Evolutionary conservation across 2,329 filamentous ascomycete genomes (phyloP).

Genomic region (Ophiostoma perfectum): DNA sequence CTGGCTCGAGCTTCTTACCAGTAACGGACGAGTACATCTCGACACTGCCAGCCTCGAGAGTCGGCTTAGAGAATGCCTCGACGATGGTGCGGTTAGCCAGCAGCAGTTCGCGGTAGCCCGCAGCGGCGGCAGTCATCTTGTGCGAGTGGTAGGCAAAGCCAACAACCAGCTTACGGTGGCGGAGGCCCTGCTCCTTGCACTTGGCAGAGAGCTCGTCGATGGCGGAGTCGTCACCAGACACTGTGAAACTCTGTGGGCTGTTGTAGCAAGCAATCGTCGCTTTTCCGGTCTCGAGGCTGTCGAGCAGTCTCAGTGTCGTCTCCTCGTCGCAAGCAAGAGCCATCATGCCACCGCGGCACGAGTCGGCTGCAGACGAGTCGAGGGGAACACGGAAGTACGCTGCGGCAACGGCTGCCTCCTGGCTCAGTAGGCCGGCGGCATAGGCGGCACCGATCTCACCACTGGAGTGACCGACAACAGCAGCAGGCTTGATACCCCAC

Average conservation of each 20-base stretch:
- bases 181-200: constrained; percentile 23
- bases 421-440: constrained; percentile 41
- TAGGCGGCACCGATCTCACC: constrained; percentile 49
- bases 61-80: constrained; percentile 8
- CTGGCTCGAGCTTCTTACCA: constrained; percentile 22
- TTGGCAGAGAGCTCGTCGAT: constrained; percentile 22
- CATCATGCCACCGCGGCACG: constrained; percentile 42
- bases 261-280: constrained; percentile 34
- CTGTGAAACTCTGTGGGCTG: constrained; percentile 35
- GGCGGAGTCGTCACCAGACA: constrained; percentile 31
- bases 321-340: constrained; percentile 38
- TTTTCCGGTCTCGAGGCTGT: constrained; percentile 28
- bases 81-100: constrained; percentile 23
- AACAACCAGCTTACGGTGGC: constrained; percentile 31
- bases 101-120: constrained; percentile 27
- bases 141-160: constrained; percentile 35
- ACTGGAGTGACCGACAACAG: constrained; percentile 45
- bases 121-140: constrained; percentile 29
- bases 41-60: constrained; percentile 5
- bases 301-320: constrained; percentile 33
- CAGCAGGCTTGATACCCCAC: constrained; percentile 34
- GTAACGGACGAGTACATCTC: constrained; percentile 30
- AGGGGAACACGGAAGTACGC: constrained; percentile 43
- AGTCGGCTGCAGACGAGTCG: constrained; percentile 25
- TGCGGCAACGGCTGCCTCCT: constrained; percentile 39